Conservation (phyloP, 2,329 filamentous ascomycete species). For the Acephala macrosclerotiorum region DNA sequence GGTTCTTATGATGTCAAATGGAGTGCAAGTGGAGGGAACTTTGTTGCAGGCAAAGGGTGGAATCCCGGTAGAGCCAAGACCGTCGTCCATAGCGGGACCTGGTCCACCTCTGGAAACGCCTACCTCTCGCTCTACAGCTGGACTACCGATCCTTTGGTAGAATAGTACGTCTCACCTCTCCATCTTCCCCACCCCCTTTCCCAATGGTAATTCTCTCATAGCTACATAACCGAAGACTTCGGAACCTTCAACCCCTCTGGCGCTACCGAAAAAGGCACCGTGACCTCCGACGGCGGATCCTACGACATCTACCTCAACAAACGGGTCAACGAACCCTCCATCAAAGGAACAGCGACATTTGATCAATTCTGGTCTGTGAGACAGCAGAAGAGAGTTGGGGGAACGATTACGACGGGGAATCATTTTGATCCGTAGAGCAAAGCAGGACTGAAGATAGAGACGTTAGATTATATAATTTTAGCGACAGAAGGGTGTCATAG, state of each 20-base stretch:
- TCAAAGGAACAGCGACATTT: constrained; percentile 58
- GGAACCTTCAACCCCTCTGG: constrained; percentile 58
- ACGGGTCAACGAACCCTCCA: constrained; percentile 49
- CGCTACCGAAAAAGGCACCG: constrained; percentile 55
- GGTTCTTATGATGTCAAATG: constrained; percentile 8
- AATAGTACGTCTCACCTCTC: too few relatives aligned
- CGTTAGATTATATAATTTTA: constrained; percentile 58
- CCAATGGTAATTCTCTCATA: too few relatives aligned
- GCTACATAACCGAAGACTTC: constrained; percentile 63
- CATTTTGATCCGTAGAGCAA: constrained; percentile 62
- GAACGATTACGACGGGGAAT: constrained; percentile 56
- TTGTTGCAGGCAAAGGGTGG: constrained; percentile 13
- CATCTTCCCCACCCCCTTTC: too few relatives aligned
- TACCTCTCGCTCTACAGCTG: constrained; percentile 66
- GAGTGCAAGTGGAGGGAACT: constrained; percentile 10
- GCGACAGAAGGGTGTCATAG: constrained; percentile 62
- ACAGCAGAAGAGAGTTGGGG: constrained; percentile 55
- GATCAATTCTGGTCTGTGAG: constrained; percentile 62
- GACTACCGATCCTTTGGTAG: constrained; percentile 44
- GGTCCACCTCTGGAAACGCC: constrained; percentile 48
- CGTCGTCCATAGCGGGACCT: constrained; percentile 52
- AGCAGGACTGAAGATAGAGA: constrained; percentile 56
- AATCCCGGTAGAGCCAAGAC: constrained; percentile 23
- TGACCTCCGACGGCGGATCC: constrained; percentile 58
- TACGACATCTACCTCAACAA: constrained; percentile 55